phyloP scores from a whole-genome alignment of 2,329 filamentous ascomycete genomes.

The Leptographium radiaticola region DNA sequence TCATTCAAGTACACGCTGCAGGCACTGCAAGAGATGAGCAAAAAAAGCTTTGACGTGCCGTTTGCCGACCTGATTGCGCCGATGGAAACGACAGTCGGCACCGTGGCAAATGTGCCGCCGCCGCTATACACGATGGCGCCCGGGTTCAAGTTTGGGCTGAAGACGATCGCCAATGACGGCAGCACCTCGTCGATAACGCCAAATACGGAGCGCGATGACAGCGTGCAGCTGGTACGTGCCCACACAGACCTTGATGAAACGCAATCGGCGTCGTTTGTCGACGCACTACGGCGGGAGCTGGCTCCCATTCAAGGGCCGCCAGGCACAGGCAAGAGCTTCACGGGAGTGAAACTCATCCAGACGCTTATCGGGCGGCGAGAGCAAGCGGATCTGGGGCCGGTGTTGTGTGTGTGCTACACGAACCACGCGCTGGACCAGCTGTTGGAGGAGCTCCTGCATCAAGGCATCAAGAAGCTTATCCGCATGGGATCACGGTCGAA shows the following conservation, averaged over 20 bases:
- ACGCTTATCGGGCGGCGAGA: slow-evolving; percentile 32
- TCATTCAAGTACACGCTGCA: slow-evolving; percentile 44
- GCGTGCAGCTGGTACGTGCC: slow-evolving; percentile 14
- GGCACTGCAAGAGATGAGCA: slow-evolving; percentile 40
- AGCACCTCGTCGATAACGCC: slow-evolving; percentile 7
- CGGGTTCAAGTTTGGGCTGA: slow-evolving; percentile 37
- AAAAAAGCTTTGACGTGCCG: slow-evolving; percentile 27
- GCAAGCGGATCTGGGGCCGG: slow-evolving; percentile 29
- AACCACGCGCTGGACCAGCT: slow-evolving; percentile 41
- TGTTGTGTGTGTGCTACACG: slow-evolving; percentile 34
- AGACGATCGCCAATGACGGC: slow-evolving; percentile 13
- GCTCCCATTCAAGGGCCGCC: slow-evolving; percentile 58
- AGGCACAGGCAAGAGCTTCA: slow-evolving; percentile 55
- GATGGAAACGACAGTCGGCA: not conserved
- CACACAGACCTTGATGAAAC: slow-evolving; percentile 37
- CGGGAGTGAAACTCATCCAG: slow-evolving; percentile 45
- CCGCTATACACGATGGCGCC: slow-evolving; percentile 36
- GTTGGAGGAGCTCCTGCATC: slow-evolving; percentile 42
- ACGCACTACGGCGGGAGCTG: slow-evolving; percentile 37
- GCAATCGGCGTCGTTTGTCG: slow-evolving; percentile 37
- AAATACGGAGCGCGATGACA: not conserved
- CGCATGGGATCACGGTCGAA: slow-evolving; percentile 49
- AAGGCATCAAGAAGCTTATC: slow-evolving; percentile 36
- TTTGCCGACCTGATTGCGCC: slow-evolving; percentile 33
- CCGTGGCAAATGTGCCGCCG: slow-evolving; percentile 19